Conservation (phyloP, 106 monocot species). For the Dioscorea zingiberensis region DNA sequence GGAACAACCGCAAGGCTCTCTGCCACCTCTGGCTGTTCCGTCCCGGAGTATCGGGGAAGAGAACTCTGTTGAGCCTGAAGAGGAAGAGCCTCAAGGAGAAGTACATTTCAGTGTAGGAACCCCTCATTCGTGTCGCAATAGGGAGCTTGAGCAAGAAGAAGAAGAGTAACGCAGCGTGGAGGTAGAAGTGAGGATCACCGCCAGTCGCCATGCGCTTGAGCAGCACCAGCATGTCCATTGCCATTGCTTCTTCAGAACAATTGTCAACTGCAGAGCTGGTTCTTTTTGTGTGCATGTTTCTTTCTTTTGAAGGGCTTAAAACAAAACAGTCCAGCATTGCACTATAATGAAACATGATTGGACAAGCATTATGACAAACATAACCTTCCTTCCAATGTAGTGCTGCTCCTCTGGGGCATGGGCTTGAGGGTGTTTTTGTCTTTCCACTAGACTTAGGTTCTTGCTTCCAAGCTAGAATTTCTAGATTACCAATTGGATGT, state of each 20-base stretch:
- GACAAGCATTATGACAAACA: too few species aligned
- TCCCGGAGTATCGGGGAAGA: slow-evolving; percentile 13
- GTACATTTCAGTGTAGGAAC: slow-evolving; percentile 16
- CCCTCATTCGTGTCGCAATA: slow-evolving; percentile 8
- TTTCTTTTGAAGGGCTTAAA: too few species aligned
- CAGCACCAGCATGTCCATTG: slow-evolving; percentile 17
- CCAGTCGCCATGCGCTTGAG: slow-evolving; percentile 21
- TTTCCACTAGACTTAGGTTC: too few species aligned
- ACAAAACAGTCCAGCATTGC: too few species aligned
- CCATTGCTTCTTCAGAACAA: background rate
- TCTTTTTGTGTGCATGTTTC: too few species aligned
- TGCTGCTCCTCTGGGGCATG: too few species aligned
- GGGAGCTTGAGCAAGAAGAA: slow-evolving; percentile 47
- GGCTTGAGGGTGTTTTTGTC: too few species aligned
- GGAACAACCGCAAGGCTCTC: slow-evolving; percentile 34
- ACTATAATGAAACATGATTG: too few species aligned
- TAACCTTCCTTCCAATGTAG: too few species aligned
- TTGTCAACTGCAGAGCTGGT: too few species aligned
- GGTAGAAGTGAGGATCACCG: slow-evolving; percentile 14
- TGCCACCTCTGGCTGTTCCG: slow-evolving; percentile 27
- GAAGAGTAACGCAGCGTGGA: slow-evolving; percentile 29
- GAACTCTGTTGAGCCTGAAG: slow-evolving; percentile 34
- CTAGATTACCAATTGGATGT: too few species aligned
- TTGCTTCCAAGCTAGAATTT: too few species aligned
- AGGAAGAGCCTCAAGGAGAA: slow-evolving; percentile 35